Percentiles rank a stretch among this genome's conserved stretches.
phyloP scores from a whole-genome alignment of 805 yeast species.

The Saccharomycopsis capsularis region DNA sequence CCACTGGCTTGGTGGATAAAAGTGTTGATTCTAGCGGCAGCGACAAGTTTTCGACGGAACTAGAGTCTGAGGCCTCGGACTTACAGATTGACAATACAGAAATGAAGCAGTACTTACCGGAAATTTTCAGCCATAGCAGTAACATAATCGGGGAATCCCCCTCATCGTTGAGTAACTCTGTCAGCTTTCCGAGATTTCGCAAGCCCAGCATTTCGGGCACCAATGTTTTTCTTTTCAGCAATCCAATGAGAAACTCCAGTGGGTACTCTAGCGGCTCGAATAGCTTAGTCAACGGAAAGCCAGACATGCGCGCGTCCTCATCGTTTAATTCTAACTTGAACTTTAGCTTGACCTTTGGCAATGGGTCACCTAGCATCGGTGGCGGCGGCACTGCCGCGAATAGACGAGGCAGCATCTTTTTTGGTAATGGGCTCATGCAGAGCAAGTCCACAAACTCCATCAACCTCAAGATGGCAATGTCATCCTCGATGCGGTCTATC shows the following conservation, averaged over 20 bases:
- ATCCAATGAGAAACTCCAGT: slow-evolving; percentile 2
- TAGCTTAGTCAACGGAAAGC: slow-evolving; percentile 9
- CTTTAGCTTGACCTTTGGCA: slow-evolving; percentile 12
- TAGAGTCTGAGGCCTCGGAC: slow-evolving; percentile 19
- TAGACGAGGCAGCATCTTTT: slow-evolving; percentile 8
- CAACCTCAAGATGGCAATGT: slow-evolving; percentile 12
- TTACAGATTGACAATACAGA: slow-evolving; percentile 20
- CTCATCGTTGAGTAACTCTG: slow-evolving; percentile 10
- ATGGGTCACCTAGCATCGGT: slow-evolving; percentile 12
- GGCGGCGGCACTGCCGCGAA: slow-evolving; percentile 8
- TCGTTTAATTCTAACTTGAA: slow-evolving; percentile 16
- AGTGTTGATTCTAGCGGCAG: slow-evolving; percentile 12
- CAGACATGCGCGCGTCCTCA: slow-evolving; percentile 10
- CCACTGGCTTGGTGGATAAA: slow-evolving; percentile 3
- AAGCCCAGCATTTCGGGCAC: neutral
- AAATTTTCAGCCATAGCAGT: slow-evolving; percentile 9
- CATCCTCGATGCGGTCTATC: slow-evolving; percentile 13
- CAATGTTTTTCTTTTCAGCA: neutral
- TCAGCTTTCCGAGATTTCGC: slow-evolving; percentile 12
- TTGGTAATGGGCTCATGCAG: slow-evolving; percentile 18
- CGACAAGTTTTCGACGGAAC: slow-evolving; percentile 11
- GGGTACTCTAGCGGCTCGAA: slow-evolving; percentile 12
- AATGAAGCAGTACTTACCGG: slow-evolving; percentile 17
- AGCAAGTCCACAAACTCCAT: slow-evolving; percentile 18
- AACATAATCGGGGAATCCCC: slow-evolving; percentile 12